Percentiles rank a stretch among this genome's conserved stretches.
These are phyloP conservation scores for Eucalyptus tenuipes DNA, from an alignment of 345 rosid species.

Conservation along the genomic window DNA sequence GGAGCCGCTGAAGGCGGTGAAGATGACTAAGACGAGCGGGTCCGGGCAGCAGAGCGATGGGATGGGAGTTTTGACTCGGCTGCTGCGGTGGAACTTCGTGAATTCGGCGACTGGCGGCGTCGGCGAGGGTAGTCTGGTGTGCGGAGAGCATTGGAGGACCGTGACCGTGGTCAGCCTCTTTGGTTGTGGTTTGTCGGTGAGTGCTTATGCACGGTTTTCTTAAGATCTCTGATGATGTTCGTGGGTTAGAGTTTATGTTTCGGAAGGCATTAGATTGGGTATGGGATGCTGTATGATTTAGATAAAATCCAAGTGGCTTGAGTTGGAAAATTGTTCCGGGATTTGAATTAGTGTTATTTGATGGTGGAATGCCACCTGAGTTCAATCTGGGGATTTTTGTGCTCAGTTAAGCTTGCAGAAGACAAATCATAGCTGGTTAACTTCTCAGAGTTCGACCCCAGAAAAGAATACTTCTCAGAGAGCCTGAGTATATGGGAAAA, in stretches of 20 bases:
- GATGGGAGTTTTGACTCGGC: conserved; percentile 54
- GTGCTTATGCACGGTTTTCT: neutral
- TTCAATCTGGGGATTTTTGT: neutral
- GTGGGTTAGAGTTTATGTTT: neutral
- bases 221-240: neutral
- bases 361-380: neutral
- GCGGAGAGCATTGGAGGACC: conserved; percentile 77
- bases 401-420: neutral
- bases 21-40: conserved; percentile 51
- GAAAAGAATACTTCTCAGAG: neutral
- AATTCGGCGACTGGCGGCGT: conserved; percentile 7
- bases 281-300: neutral
- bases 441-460: neutral
- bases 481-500: neutral
- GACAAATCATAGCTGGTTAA: neutral
- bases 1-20: conserved; percentile 62
- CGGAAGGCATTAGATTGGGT: neutral
- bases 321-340: neutral
- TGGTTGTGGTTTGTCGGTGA: conserved; percentile 56
- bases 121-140: conserved; percentile 12
- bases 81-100: conserved; percentile 46
- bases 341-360: neutral
- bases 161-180: conserved; percentile 66
- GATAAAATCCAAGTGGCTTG: neutral
- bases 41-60: conserved; percentile 91